Percentiles rank a stretch among this genome's conserved stretches.
Conservation (phyloP, 345 rosid genomes). For the Hibiscus tridactylites region DNA sequence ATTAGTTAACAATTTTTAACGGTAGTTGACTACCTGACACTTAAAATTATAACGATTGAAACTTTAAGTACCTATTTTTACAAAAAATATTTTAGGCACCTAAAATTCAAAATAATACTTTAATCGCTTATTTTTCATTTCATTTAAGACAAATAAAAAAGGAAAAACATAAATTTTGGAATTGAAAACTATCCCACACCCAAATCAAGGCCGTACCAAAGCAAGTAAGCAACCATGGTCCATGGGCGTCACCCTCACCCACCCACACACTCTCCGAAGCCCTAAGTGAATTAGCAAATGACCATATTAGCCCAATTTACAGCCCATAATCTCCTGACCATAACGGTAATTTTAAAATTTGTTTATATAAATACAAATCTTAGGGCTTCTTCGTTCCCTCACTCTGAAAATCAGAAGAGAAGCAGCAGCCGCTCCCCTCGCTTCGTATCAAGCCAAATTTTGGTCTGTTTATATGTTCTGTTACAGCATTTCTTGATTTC, state of each 20-base stretch:
- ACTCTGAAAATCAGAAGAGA: background rate
- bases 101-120: no score
- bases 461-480: background rate
- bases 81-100: no score
- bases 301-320: no score
- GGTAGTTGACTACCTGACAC: no score
- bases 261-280: background rate
- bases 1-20: no score
- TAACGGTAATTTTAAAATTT: background rate
- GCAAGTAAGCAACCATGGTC: no score
- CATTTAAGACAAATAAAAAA: no score
- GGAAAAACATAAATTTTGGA: background rate
- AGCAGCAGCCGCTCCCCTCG: conserved; percentile 4
- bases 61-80: no score
- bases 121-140: no score
- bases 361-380: background rate
- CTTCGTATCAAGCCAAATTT: background rate
- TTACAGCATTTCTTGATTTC: background rate
- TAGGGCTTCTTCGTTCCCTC: background rate
- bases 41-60: no score
- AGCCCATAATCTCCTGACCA: no score
- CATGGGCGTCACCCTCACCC: background rate
- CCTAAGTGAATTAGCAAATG: background rate
- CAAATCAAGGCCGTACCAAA: background rate
- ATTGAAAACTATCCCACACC: background rate